Evolutionary conservation across 2,329 filamentous ascomycete genomes (phyloP).

Genomic region (Amphichorda felina): DNA sequence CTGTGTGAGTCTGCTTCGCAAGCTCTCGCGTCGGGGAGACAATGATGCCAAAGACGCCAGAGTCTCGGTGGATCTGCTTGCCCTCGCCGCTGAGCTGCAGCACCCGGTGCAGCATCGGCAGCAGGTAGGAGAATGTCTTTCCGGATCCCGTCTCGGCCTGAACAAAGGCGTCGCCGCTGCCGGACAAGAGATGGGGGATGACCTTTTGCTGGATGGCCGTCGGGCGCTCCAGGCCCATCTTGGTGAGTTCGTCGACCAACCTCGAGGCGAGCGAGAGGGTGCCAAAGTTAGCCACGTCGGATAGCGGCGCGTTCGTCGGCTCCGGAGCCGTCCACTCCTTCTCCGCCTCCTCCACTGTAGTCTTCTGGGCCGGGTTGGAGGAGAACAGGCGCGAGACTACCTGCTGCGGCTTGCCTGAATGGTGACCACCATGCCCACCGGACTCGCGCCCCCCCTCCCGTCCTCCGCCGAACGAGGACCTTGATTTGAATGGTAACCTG

Average conservation of each 20-base stretch:
- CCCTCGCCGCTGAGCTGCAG: conserved; percentile 57
- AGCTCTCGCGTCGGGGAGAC: conserved; percentile 87
- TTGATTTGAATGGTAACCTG: conserved; percentile 3
- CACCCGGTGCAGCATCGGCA: conserved; percentile 84
- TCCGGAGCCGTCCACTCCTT: conserved; percentile 45
- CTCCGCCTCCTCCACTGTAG: conserved; percentile 39
- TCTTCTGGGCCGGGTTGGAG: conserved; percentile 68
- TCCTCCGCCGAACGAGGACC: neutral
- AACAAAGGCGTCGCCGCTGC: conserved; percentile 84
- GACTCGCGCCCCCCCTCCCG: neutral
- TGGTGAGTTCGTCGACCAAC: conserved; percentile 73
- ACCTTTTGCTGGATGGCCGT: conserved; percentile 92
- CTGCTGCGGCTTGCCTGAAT: conserved; percentile 27
- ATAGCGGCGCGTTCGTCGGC: conserved; percentile 83
- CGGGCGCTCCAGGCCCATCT: conserved; percentile 79
- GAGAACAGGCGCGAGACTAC: conserved; percentile 89
- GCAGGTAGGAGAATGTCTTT: conserved; percentile 91
- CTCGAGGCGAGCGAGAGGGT: conserved; percentile 71
- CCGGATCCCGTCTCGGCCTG: conserved; percentile 96
- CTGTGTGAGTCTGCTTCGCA: conserved; percentile 83
- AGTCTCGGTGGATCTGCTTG: conserved; percentile 63
- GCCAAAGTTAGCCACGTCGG: conserved; percentile 76
- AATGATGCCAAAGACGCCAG: conserved; percentile 88
- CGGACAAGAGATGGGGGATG: conserved; percentile 66
- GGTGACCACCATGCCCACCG: conserved; percentile 8